These are phyloP conservation scores for Logfia minima DNA, from an alignment of 129 eudicot species.

Conservation along the genomic window DNA sequence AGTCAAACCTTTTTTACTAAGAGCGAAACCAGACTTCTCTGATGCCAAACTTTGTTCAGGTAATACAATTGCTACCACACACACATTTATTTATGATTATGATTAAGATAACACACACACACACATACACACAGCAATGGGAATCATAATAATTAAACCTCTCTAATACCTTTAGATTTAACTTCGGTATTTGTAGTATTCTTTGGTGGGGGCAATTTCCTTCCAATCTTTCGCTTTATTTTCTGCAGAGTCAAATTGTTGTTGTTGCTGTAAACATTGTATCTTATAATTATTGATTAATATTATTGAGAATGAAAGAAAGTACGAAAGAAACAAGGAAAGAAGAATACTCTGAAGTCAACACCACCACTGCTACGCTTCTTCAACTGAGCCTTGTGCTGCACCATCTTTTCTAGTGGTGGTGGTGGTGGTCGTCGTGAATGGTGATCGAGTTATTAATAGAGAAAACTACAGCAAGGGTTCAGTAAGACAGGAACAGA, in stretches of 20 bases:
- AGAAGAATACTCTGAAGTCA: constrained; percentile 61
- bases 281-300: too few species aligned
- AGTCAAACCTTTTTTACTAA: constrained; percentile 88
- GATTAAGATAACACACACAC: too few species aligned
- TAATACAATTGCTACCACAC: constrained; percentile 56
- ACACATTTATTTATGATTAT: too few species aligned
- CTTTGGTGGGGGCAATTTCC: constrained; percentile 87
- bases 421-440: too few species aligned
- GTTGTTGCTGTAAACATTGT: too few species aligned
- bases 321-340: neutral
- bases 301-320: too few species aligned
- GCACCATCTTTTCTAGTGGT: constrained; percentile 44
- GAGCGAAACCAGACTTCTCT: constrained; percentile 77
- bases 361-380: constrained; percentile 78
- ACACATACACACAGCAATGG: too few species aligned
- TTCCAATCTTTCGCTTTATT: constrained; percentile 76
- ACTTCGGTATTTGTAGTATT: constrained; percentile 87
- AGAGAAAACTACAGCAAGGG: too few species aligned
- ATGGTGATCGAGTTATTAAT: too few species aligned
- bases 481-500: too few species aligned
- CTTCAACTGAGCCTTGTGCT: constrained; percentile 62
- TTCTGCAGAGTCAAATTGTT: constrained; percentile 45
- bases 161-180: constrained; percentile 63
- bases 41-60: constrained; percentile 95
- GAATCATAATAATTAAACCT: too few species aligned